Base-by-base conservation (phyloP, 2,329 filamentous ascomycete species). In the Aspergillus novofumigatus region DNA sequence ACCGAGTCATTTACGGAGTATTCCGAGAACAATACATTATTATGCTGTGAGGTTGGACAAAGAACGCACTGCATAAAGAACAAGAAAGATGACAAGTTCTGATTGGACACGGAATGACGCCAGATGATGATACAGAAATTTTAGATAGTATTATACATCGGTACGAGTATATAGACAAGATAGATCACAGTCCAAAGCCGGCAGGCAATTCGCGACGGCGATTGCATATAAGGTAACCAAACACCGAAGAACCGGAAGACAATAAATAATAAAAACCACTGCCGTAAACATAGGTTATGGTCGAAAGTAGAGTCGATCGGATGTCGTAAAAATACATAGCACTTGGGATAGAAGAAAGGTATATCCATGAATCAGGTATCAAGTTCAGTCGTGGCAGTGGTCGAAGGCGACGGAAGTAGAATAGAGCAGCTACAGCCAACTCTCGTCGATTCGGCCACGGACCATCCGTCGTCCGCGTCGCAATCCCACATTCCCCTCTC, bases 401-500 rank as follows among this genome's bases (percentile, higher is more conserved):
- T 38, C 25, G 44, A 50, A 21, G 29, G 28, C 45, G 54, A 52
- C 49, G 9, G 53, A 35, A 26, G 29, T 52, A 11, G 52, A 35
- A 32, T 26, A 21, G 51, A 11, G 20, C 29, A 28, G 53, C 55
- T 59, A 64, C 49, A 62, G 62, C 64, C 65, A 71, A 52, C 58
- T 65, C 26, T 69, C 65, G 53, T 70, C 58, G 25, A 69, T 64
- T 41, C 65, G 62, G 29, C 64, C 59, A 48, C 65, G 62, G 7
- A 66, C 63, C 59, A 66, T 65, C 8, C 66, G 67, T 35, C 67
- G 62, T 8, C 69, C 69, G 21, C 71, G 66, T 52, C 72, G 69
- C 51, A 79, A 64, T 6, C 75, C 75, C 21, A 78, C 68, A 53
- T 77, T 72, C n/a, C 77, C 76, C 55, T 77, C 71, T 9, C 71